Evolutionary conservation across 2,329 filamentous ascomycete species (phyloP).

Genomic region (Verticillium tricorpus): DNA sequence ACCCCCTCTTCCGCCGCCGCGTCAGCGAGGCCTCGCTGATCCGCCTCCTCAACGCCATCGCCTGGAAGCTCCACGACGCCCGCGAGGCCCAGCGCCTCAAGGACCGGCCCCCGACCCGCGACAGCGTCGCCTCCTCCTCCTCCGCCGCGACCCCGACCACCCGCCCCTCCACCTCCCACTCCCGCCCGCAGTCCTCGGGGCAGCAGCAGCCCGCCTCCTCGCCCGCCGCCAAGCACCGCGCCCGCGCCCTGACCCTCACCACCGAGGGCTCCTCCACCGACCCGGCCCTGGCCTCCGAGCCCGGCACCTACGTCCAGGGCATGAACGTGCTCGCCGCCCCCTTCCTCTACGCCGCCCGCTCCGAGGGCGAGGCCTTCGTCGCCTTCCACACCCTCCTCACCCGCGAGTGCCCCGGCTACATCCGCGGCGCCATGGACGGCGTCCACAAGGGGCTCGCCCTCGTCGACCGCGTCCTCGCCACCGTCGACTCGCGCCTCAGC

Average conservation of each 20-base stretch:
- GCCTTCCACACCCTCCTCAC: conserved; percentile 87
- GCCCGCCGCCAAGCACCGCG: conserved; percentile 43
- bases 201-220: conserved; percentile 26
- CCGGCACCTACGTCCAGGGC: conserved; percentile 91
- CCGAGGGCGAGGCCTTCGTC: conserved; percentile 90
- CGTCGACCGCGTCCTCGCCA: conserved; percentile 86
- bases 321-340: conserved; percentile 98
- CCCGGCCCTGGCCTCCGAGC: conserved; percentile 48
- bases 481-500: conserved; percentile 86
- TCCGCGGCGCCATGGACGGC: conserved; percentile 93
- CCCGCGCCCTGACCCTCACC: conserved; percentile 55
- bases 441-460: conserved; percentile 88
- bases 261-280: conserved; percentile 58
- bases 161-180: conserved; percentile 28
- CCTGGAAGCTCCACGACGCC: conserved; percentile 87
- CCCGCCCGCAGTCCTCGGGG: conserved; percentile 23
- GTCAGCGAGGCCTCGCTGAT: conserved; percentile 96
- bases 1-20: conserved; percentile 91
- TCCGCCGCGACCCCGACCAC: conserved; percentile 17
- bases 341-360: conserved; percentile 90
- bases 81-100: conserved; percentile 43
- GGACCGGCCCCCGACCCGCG: conserved; percentile 23
- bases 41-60: conserved; percentile 87
- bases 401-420: conserved; percentile 85
- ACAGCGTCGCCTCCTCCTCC: conserved; percentile 31